Percentiles rank a stretch among this genome's conserved stretches.
Evolutionary conservation across 192 early-diverging fungal genomes (phyloP).

Genomic region (Jimgerdemannia flammicorona): DNA sequence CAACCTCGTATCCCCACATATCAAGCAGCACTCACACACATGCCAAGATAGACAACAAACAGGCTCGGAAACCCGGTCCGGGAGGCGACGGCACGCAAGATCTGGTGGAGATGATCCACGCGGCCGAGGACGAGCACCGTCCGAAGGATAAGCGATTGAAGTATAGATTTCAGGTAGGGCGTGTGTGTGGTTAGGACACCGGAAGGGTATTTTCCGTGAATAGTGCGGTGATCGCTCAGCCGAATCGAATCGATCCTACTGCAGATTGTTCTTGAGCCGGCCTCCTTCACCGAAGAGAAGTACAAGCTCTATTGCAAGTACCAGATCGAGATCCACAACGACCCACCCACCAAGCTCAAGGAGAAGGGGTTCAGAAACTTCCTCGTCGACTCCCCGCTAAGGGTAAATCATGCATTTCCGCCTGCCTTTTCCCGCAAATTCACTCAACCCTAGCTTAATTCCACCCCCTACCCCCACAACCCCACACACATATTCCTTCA

Average conservation of each 20-base stretch:
- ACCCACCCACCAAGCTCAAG: constrained; percentile 50
- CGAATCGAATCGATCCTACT: background rate
- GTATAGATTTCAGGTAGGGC: constrained; percentile 23
- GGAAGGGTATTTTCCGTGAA: too few relatives aligned
- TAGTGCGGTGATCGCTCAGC: too few relatives aligned
- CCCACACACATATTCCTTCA: background rate
- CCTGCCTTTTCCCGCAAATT: background rate
- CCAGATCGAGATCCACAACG: constrained; percentile 80
- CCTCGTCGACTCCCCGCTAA: constrained; percentile 72
- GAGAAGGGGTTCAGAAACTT: constrained; percentile 57
- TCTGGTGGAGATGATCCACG: constrained; percentile 12
- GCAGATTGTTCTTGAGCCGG: constrained; percentile 56
- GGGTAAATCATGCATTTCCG: constrained; percentile 18
- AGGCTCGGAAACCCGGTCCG: background rate
- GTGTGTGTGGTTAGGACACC: background rate
- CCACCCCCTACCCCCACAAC: background rate
- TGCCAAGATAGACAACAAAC: background rate
- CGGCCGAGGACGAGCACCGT: constrained; percentile 19
- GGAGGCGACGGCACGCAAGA: background rate
- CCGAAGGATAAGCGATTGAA: constrained; percentile 28
- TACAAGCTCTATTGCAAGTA: constrained; percentile 78
- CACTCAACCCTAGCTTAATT: background rate
- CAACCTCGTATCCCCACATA: background rate
- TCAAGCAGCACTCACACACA: background rate
- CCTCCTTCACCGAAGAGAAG: constrained; percentile 69